A percentile compares a stretch with the other conserved stretches of the same genome.
Conservation (phyloP, 257 asterid species). For the Nicotiana knightiana region DNA sequence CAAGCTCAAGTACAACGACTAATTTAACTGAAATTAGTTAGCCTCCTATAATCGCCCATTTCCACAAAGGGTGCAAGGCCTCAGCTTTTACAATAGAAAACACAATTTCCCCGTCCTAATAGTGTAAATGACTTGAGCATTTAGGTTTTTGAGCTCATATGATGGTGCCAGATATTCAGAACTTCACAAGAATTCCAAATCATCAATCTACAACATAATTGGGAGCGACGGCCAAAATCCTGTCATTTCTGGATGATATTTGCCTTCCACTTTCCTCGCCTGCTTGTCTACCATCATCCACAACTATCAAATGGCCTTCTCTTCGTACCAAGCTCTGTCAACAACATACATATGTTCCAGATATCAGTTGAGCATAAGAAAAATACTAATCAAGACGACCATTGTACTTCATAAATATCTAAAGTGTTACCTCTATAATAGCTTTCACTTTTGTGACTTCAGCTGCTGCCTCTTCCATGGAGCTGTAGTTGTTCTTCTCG, state of each 20-base stretch:
- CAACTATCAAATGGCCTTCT: constrained; percentile 92
- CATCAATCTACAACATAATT: constrained; percentile 72
- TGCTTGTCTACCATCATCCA: constrained; percentile 69
- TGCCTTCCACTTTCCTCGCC: constrained; percentile 44
- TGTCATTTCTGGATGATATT: constrained; percentile 58
- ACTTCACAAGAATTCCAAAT: neutral
- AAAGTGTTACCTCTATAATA: constrained; percentile 63
- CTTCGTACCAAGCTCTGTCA: constrained; percentile 74
- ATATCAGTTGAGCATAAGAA: neutral
- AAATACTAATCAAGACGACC: neutral
- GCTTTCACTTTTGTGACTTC: constrained; percentile 79
- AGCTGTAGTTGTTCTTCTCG: constrained; percentile 55
- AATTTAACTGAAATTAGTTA: neutral
- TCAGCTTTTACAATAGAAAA: neutral
- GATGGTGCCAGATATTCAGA: neutral
- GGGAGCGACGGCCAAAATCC: constrained; percentile 88
- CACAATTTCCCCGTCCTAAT: neutral
- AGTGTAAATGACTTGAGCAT: neutral
- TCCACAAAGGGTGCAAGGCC: neutral
- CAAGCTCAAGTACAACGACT: neutral
- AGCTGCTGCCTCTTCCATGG: constrained; percentile 76
- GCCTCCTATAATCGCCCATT: neutral
- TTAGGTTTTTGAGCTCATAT: neutral
- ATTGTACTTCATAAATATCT: neutral
- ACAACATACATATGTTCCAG: neutral